Conservation (phyloP, 2,329 filamentous ascomycete species). For the Diaporthe vexans region DNA sequence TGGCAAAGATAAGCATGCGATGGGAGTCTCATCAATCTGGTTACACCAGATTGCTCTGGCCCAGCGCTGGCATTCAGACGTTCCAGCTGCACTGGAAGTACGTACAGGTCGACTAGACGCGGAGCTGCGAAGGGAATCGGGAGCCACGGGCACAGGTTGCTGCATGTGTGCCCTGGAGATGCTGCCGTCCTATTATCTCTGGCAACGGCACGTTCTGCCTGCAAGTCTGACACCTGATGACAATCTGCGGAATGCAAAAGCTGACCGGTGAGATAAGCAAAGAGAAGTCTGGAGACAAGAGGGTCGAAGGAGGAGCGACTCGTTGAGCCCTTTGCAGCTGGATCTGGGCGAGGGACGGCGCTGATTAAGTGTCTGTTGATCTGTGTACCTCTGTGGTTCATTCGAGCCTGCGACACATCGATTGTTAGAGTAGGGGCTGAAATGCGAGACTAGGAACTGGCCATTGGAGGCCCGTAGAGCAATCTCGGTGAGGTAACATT, state of each 20-base stretch:
- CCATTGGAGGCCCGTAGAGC: conserved; percentile 2
- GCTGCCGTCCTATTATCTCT: conserved; percentile 20
- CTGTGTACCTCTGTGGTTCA: neutral
- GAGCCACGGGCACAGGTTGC: neutral
- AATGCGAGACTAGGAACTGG: neutral
- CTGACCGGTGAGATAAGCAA: conserved; percentile 29
- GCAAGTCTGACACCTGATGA: conserved; percentile 25
- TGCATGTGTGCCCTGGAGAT: neutral
- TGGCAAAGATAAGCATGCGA: conserved; percentile 31
- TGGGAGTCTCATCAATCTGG: neutral
- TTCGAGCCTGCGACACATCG: neutral
- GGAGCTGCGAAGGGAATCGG: neutral
- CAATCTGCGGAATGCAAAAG: conserved; percentile 11
- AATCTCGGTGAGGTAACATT: conserved; percentile 21
- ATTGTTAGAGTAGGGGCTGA: neutral
- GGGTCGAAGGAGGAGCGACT: neutral
- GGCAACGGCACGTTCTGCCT: neutral
- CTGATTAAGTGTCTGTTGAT: neutral
- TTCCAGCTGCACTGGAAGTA: neutral
- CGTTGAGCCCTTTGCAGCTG: neutral
- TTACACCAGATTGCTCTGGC: neutral
- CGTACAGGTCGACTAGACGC: neutral
- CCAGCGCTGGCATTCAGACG: neutral
- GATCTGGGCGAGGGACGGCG: neutral
- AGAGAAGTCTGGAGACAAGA: conserved; percentile 21